A percentile compares a stretch with the other conserved stretches of the same genome.
Conservation (phyloP, 2,329 filamentous ascomycete genomes). For the Claviceps sp. region DNA sequence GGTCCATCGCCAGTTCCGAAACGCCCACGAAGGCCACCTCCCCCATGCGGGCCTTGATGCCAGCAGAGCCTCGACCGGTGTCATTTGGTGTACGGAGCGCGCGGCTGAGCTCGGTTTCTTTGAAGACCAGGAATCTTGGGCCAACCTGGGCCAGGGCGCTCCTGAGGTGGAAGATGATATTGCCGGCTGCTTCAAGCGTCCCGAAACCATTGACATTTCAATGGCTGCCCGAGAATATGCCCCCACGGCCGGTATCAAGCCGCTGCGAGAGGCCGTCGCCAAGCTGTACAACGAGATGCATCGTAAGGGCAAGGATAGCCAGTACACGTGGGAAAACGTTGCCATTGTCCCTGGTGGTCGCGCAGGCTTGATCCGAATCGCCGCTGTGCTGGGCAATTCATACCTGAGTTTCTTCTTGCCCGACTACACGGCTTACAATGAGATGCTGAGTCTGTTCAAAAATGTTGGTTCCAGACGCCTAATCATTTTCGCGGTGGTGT, state of each 20-base stretch:
- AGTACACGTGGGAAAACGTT: slow-evolving; percentile 97
- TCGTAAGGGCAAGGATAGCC: slow-evolving; percentile 69
- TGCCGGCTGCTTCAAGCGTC: slow-evolving; percentile 73
- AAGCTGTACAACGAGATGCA: slow-evolving; percentile 89
- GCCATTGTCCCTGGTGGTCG: slow-evolving; percentile 90
- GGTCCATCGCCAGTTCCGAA: slow-evolving; percentile 79
- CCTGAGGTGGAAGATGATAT: slow-evolving; percentile 93
- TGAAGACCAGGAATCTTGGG: slow-evolving; percentile 73
- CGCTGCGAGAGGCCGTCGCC: slow-evolving; percentile 77
- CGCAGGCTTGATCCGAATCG: slow-evolving; percentile 86
- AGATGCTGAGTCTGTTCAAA: slow-evolving; percentile 91
- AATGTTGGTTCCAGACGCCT: slow-evolving; percentile 40
- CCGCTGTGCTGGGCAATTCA: slow-evolving; percentile 82
- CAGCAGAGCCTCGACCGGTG: slow-evolving; percentile 77
- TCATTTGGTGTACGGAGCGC: slow-evolving; percentile 84
- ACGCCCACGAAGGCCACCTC: slow-evolving; percentile 80
- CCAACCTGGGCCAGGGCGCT: slow-evolving; percentile 87
- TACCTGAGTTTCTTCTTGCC: slow-evolving; percentile 91
- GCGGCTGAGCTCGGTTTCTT: slow-evolving; percentile 79
- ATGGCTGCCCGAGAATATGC: slow-evolving; percentile 78
- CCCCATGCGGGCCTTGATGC: slow-evolving; percentile 86
- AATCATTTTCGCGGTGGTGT: neutral
- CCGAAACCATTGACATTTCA: slow-evolving; percentile 63
- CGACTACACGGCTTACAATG: slow-evolving; percentile 94
- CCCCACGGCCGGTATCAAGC: slow-evolving; percentile 87